Conservation (phyloP, 2,329 filamentous ascomycete species). For the Clonostachys rhizophaga region DNA sequence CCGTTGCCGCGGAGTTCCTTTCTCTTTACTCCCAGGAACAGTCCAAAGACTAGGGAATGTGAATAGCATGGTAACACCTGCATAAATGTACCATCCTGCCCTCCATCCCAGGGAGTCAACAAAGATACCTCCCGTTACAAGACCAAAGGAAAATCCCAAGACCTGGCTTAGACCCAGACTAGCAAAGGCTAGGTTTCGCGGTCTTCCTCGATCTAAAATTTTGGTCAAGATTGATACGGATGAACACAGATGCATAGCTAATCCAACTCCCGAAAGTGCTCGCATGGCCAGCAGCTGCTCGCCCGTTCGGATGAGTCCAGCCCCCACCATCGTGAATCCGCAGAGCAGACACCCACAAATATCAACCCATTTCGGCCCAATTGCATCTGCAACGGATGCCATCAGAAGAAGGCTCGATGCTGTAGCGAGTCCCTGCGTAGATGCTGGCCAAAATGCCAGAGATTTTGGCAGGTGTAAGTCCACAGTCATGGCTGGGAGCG, state of each 20-base stretch:
- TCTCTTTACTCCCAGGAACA: slow-evolving; percentile 14
- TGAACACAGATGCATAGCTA: slow-evolving; percentile 25
- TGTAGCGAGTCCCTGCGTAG: slow-evolving; percentile 24
- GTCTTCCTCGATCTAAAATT: slow-evolving; percentile 18
- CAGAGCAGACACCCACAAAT: slow-evolving; percentile 22
- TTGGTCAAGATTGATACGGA: slow-evolving; percentile 26
- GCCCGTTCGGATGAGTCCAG: slow-evolving; percentile 18
- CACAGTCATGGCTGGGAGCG: slow-evolving; percentile 30
- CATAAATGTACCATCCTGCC: slow-evolving; percentile 35
- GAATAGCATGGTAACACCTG: slow-evolving; percentile 24
- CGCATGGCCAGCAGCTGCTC: slow-evolving; percentile 27
- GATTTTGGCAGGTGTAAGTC: slow-evolving; percentile 22
- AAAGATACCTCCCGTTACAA: slow-evolving; percentile 43
- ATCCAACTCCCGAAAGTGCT: slow-evolving; percentile 29
- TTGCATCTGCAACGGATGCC: slow-evolving; percentile 28
- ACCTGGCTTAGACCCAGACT: slow-evolving; percentile 39
- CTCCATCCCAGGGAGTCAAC: slow-evolving; percentile 42
- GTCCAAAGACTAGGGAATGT: slow-evolving; percentile 26
- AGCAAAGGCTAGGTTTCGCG: slow-evolving; percentile 33
- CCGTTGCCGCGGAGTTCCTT: slow-evolving; percentile 8
- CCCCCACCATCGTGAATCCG: slow-evolving; percentile 20
- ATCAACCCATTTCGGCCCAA: slow-evolving; percentile 23
- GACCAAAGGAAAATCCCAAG: slow-evolving; percentile 42
- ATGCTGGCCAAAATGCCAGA: slow-evolving; percentile 31
- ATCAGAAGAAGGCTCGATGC: slow-evolving; percentile 29